Conservation (phyloP, 345 rosid species). For the Raphanus raphanistrum region DNA sequence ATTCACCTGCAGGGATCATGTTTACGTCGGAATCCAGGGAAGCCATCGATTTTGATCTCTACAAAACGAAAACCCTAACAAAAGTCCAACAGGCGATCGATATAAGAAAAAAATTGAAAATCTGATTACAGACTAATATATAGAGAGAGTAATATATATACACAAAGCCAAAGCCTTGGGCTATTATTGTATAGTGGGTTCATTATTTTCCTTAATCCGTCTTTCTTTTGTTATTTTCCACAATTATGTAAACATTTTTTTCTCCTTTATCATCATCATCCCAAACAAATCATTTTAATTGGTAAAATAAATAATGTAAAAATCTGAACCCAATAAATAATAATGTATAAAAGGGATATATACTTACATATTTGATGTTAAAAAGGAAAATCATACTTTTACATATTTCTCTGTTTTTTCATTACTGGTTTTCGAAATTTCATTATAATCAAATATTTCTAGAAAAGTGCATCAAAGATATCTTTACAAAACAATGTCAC, state of each 20-base stretch:
- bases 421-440: neutral
- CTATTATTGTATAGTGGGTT: neutral
- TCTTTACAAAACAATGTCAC: constrained; percentile 22
- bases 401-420: neutral
- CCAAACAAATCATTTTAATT: neutral
- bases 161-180: neutral
- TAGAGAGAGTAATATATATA: no score
- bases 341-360: neutral
- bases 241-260: neutral
- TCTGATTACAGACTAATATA: neutral
- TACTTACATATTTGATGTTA: neutral
- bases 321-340: neutral
- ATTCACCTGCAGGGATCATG: constrained; percentile 77
- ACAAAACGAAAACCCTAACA: constrained; percentile 17
- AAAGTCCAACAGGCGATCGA: neutral
- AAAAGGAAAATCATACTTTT: neutral
- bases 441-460: neutral
- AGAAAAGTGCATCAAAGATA: constrained; percentile 9
- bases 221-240: neutral
- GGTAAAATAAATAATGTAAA: neutral
- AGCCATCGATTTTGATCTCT: constrained; percentile 49
- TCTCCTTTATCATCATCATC: neutral
- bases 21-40: constrained; percentile 79
- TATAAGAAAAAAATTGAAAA: neutral
- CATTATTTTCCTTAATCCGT: neutral